Conservation (phyloP, 2,329 filamentous ascomycete species). For the Penicillium thymicola region DNA sequence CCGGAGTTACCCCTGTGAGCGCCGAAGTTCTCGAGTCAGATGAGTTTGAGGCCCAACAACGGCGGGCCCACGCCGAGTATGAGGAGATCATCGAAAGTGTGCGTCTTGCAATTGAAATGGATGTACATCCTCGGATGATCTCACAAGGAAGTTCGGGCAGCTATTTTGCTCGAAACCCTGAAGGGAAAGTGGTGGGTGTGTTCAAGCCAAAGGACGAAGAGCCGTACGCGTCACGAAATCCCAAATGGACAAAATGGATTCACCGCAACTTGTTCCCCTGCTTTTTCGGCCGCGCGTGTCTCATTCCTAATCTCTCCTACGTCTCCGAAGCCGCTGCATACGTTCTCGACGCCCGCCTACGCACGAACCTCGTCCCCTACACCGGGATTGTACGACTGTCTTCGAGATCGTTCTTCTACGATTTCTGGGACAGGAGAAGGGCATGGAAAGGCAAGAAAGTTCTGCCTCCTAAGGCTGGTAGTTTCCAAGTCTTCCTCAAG, state of each 20-base stretch:
- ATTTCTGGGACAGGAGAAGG: slow-evolving; percentile 90
- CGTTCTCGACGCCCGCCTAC: slow-evolving; percentile 83
- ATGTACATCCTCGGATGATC: slow-evolving; percentile 92
- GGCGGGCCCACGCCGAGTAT: slow-evolving; percentile 76
- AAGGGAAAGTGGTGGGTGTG: slow-evolving; percentile 92
- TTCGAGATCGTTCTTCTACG: slow-evolving; percentile 97
- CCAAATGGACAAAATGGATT: slow-evolving; percentile 99
- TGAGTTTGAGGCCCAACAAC: slow-evolving; percentile 54
- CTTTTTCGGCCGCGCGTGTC: slow-evolving; percentile 89
- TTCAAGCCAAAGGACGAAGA: slow-evolving; percentile 99
- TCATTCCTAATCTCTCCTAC: slow-evolving; percentile 97
- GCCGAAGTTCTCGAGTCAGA: slow-evolving; percentile 66
- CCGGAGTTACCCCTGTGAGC: slow-evolving; percentile 77
- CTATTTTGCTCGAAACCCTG: slow-evolving; percentile 89
- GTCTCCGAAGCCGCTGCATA: slow-evolving; percentile 97
- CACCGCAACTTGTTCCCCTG: slow-evolving; percentile 96
- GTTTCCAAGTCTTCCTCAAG: slow-evolving; percentile 95
- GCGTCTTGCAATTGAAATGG: slow-evolving; percentile 81
- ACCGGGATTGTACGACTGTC: slow-evolving; percentile 92
- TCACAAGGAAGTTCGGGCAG: slow-evolving; percentile 95
- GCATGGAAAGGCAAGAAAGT: slow-evolving; percentile 84
- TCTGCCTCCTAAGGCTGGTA: slow-evolving; percentile 85
- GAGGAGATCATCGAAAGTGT: slow-evolving; percentile 88
- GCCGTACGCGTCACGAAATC: slow-evolving; percentile 92
- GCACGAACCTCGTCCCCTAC: slow-evolving; percentile 90